phyloP scores from a whole-genome alignment of 202 grass and related monocot genomes.

The Zoysia matrella region DNA sequence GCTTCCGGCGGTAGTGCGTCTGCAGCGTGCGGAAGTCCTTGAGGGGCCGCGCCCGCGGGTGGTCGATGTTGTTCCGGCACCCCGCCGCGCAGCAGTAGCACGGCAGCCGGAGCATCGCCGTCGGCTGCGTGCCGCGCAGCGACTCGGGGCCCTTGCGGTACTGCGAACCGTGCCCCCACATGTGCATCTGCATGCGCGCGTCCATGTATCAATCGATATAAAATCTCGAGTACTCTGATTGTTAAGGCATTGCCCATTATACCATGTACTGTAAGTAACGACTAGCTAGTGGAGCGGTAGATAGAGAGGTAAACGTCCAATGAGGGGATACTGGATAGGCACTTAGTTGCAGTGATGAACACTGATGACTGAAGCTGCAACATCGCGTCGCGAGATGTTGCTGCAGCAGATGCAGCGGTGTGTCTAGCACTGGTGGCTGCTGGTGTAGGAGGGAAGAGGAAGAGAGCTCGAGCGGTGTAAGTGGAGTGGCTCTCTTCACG shows the following conservation, averaged over 20 bases:
- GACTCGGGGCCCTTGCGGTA: too few relatives aligned
- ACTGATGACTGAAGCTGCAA: background rate
- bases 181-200: conserved; percentile 62
- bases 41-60: conserved; percentile 63
- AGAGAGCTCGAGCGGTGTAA: conserved; percentile 39
- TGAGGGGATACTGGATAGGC: background rate
- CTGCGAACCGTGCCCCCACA: conserved; percentile 53
- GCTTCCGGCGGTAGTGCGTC: conserved; percentile 86
- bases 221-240: background rate
- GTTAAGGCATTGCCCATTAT: too few relatives aligned
- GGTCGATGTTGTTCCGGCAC: conserved; percentile 79
- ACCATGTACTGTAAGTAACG: too few relatives aligned
- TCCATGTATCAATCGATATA: background rate
- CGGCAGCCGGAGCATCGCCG: too few relatives aligned
- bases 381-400: background rate
- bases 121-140: too few relatives aligned
- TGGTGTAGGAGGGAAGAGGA: background rate
- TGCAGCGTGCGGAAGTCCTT: conserved; percentile 88
- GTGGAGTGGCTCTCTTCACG: conserved; percentile 47
- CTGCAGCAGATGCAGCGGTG: background rate
- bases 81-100: conserved; percentile 51
- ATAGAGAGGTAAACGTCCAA: background rate
- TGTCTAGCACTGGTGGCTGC: background rate
- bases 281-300: background rate
- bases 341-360: conserved; percentile 37